Base-by-base conservation (phyloP, 306 rosid species). In the Chamaecrista fasciculata region DNA sequence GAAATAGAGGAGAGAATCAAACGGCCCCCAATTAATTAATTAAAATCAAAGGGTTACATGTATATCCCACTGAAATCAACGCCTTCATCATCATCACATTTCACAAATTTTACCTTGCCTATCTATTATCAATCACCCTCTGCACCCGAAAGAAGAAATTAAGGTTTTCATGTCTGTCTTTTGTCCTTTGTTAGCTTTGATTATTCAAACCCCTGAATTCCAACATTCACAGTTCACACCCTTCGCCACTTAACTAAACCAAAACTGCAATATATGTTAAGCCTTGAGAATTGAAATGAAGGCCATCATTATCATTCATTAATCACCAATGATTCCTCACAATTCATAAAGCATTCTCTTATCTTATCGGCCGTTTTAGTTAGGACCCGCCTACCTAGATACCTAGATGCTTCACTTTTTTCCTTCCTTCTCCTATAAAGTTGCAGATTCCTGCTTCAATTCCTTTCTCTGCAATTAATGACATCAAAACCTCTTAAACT, bases 371-470 rank as follows among this genome's bases (percentile, higher is more conserved):
- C 78, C 68, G 48, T 26, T 31, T 18, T 47, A 71, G 79, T 18
- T 47, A 71, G 79, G 78, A 79, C 73, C 76, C 11, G 47, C 25
- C 28, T 11, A 50, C 15, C 60, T 33, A 33, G 0, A 3, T 33
- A 33, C 36, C 36, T 71, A 62, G 59, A 67, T 59, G 72, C 77
- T 50, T 67, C 71, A 47, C 46, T 29, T 23, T 48, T 44, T 66
- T 50, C 44, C 24, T 16, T 31, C 15, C 19, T 66, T 52, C 68
- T 8, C 69, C 37, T 3, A 57, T 49, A 43, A 75, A 62, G 76
- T 24, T 67, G 72, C 50, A 53, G 84, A 83, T 81, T 83, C 79
- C 61, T 29, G 46, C 26, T 60, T 33, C 4, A 0, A 33, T 33
- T 64, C 59, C 78, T 56, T 68, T 16, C 28, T 49, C 28, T 49